Evolutionary conservation across 768 basidiomycete species (phyloP).

Genomic region (Tricholoma sp.): DNA sequence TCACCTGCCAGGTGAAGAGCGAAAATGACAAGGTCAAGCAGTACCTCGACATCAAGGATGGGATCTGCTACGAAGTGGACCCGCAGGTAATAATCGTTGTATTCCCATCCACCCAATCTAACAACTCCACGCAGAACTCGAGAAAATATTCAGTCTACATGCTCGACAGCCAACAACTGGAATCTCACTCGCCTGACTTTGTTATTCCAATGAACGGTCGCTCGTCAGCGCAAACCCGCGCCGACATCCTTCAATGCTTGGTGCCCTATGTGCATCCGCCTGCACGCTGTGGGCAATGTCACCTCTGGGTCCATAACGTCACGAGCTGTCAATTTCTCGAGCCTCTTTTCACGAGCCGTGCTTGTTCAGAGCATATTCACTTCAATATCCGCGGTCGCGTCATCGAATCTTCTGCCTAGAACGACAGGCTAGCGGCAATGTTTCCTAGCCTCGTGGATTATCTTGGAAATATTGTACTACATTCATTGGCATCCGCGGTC

Average conservation of each 20-base stretch:
- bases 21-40: not conserved
- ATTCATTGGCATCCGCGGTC: not conserved
- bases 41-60: not conserved
- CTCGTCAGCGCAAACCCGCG: not conserved
- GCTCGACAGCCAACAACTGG: not conserved
- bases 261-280: not conserved
- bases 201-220: not conserved
- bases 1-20: not conserved
- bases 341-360: not conserved
- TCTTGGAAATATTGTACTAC: not conserved
- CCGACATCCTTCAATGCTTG: not conserved
- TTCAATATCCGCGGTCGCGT: not conserved
- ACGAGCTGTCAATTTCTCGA: constrained; percentile 1
- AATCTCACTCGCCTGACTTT: not conserved
- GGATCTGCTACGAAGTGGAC: not conserved
- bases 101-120: not conserved
- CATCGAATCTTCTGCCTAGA: not conserved
- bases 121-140: not conserved
- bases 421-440: not conserved
- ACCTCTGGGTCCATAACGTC: not conserved
- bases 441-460: not conserved
- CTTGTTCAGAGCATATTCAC: not conserved
- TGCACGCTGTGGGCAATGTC: not conserved
- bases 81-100: not conserved
- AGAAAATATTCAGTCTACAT: not conserved